Evolutionary conservation across 495 filamentous ascomycete genomes (phyloP).

Genomic region (Tuber aestivum): DNA sequence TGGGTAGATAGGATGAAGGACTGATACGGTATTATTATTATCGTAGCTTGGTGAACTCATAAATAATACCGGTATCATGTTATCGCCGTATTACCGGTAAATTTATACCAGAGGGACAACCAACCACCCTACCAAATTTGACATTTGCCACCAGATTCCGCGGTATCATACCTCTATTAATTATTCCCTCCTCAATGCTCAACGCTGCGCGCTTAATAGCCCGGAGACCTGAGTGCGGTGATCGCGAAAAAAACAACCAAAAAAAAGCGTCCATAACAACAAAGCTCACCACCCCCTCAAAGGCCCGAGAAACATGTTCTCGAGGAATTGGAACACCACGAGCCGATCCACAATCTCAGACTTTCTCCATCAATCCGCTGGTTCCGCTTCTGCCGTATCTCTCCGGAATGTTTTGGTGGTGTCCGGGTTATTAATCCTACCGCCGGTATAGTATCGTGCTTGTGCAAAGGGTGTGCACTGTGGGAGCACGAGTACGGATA

Average conservation of each 20-base stretch:
- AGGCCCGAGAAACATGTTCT: not conserved
- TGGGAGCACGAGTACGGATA: too few species aligned
- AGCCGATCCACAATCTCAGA: not conserved
- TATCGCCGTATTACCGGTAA: too few species aligned
- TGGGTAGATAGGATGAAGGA: not conserved
- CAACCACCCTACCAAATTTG: too few species aligned
- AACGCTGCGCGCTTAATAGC: not conserved
- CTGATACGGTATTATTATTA: too few species aligned
- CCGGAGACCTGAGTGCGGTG: not conserved
- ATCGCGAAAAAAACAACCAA: not conserved
- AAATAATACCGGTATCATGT: too few species aligned
- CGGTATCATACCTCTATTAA: too few species aligned
- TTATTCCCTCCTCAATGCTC: too few species aligned
- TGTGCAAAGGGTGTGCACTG: not conserved
- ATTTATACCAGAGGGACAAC: too few species aligned
- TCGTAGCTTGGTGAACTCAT: too few species aligned
- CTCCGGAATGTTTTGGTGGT: too few species aligned
- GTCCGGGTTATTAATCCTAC: not conserved
- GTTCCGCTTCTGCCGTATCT: not conserved
- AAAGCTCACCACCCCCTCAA: not conserved
- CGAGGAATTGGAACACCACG: not conserved
- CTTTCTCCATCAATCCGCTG: not conserved
- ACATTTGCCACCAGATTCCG: too few species aligned
- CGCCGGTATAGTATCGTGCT: not conserved
- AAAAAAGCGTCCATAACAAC: not conserved